phyloP scores from a whole-genome alignment of 352 stramenopile species.

The Elongisporangium prolatum region DNA sequence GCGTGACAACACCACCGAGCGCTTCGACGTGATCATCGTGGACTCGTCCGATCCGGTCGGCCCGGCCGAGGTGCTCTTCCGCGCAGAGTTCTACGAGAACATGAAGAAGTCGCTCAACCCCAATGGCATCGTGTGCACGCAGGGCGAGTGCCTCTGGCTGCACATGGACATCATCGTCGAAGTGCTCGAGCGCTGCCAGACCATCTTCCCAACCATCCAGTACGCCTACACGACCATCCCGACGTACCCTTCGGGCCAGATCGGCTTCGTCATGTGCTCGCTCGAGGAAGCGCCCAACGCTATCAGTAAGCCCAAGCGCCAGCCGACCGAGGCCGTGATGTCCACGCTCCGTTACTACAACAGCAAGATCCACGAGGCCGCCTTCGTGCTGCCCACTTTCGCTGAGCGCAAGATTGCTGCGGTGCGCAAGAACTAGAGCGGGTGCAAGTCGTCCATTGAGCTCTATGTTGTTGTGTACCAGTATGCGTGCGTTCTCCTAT shows the following conservation, averaged over 20 bases:
- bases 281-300: constrained; percentile 55
- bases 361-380: constrained; percentile 89
- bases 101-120: constrained; percentile 89
- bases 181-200: constrained; percentile 88
- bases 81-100: constrained; percentile 93
- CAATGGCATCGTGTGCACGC: constrained; percentile 84
- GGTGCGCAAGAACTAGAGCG: constrained; percentile 64
- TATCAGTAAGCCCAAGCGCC: constrained; percentile 67
- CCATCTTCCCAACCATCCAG: constrained; percentile 93
- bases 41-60: constrained; percentile 96
- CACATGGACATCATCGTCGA: constrained; percentile 97
- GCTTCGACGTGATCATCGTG: constrained; percentile 97
- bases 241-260: constrained; percentile 98
- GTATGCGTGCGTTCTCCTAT: not conserved
- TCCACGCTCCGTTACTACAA: constrained; percentile 94
- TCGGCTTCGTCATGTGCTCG: constrained; percentile 96
- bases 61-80: constrained; percentile 94
- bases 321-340: constrained; percentile 43
- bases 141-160: constrained; percentile 98
- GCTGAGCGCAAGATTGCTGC: constrained; percentile 79
- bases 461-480: not conserved
- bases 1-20: constrained; percentile 61
- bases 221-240: constrained; percentile 99
- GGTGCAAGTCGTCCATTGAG: not conserved
- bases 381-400: constrained; percentile 97